Conservation (phyloP, 2,329 filamentous ascomycete genomes). For the Harringtonia lauricola region DNA sequence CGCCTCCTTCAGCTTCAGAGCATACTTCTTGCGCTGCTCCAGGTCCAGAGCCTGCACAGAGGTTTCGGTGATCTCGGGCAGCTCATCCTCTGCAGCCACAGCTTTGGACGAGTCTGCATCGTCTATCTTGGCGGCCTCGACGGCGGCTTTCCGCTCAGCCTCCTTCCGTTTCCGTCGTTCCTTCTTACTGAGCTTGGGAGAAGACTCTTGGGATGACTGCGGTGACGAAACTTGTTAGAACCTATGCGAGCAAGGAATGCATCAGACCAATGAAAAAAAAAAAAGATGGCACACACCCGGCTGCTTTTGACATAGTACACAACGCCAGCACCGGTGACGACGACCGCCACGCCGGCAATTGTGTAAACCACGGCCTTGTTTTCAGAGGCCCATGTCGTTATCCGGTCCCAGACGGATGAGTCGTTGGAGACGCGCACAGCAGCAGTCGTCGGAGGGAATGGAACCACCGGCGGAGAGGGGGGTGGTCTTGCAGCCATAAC, state of each 20-base stretch:
- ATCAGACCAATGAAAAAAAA: neutral
- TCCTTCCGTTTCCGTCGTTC: constrained; percentile 83
- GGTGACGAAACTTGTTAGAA: too few species aligned
- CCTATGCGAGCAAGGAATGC: too few species aligned
- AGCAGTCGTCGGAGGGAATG: constrained; percentile 24
- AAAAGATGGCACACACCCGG: constrained; percentile 31
- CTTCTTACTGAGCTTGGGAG: constrained; percentile 77
- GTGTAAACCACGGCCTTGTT: constrained; percentile 95
- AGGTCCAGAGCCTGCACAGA: constrained; percentile 38
- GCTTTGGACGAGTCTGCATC: constrained; percentile 18
- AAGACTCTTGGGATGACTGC: neutral
- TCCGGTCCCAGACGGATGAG: constrained; percentile 74
- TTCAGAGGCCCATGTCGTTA: constrained; percentile 86
- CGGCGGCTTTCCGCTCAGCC: constrained; percentile 41
- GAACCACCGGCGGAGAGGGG: constrained; percentile 22
- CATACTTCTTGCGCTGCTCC: constrained; percentile 74
- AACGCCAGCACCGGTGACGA: constrained; percentile 81
- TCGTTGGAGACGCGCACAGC: constrained; percentile 42
- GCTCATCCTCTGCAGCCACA: constrained; percentile 46
- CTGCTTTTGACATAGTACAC: constrained; percentile 75
- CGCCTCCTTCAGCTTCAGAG: constrained; percentile 83
- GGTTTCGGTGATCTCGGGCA: constrained; percentile 56
- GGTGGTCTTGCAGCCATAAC: constrained; percentile 29
- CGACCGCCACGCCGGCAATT: constrained; percentile 85
- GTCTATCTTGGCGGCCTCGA: constrained; percentile 43